Conservation (phyloP, 1,284 basidiomycete species). For the Tetrapyrgos nigripes region DNA sequence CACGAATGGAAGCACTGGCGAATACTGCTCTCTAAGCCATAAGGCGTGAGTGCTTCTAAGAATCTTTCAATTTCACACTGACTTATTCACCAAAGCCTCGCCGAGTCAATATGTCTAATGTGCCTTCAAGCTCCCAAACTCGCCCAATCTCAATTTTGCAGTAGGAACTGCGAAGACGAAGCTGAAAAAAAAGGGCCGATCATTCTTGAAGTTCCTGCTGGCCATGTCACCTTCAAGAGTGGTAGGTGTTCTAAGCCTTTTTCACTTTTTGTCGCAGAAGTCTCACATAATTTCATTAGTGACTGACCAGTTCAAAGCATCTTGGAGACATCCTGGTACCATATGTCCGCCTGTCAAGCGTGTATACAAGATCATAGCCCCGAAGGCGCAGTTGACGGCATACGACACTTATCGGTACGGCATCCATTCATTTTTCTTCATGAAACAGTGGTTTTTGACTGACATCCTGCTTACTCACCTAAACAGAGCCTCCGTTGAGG, state of each 20-base stretch:
- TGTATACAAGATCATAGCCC: slow-evolving; percentile 64
- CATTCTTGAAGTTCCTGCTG: slow-evolving; percentile 62
- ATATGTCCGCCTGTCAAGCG: slow-evolving; percentile 58
- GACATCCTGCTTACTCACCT: slow-evolving; percentile 4
- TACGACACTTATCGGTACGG: slow-evolving; percentile 67
- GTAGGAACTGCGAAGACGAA: slow-evolving; percentile 55
- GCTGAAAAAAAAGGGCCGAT: slow-evolving; percentile 58
- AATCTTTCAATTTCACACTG: not conserved
- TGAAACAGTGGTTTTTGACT: not conserved
- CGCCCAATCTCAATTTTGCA: slow-evolving; percentile 62
- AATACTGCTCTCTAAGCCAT: slow-evolving; percentile 55
- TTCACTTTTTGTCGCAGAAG: not conserved
- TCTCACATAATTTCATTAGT: slow-evolving; percentile 41
- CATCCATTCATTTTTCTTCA: not conserved
- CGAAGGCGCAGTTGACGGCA: slow-evolving; percentile 50
- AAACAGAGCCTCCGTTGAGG: slow-evolving; percentile 55
- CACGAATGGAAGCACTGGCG: slow-evolving; percentile 40
- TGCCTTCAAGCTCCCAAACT: slow-evolving; percentile 61
- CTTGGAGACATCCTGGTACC: slow-evolving; percentile 65
- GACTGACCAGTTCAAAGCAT: slow-evolving; percentile 65
- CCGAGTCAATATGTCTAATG: slow-evolving; percentile 59
- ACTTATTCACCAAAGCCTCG: slow-evolving; percentile 35
- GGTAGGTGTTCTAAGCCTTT: slow-evolving; percentile 44
- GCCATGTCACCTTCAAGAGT: slow-evolving; percentile 65
- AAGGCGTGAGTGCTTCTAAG: slow-evolving; percentile 50